phyloP scores from a whole-genome alignment of 2,329 filamentous ascomycete species.

The Cladorrhinum sp. region DNA sequence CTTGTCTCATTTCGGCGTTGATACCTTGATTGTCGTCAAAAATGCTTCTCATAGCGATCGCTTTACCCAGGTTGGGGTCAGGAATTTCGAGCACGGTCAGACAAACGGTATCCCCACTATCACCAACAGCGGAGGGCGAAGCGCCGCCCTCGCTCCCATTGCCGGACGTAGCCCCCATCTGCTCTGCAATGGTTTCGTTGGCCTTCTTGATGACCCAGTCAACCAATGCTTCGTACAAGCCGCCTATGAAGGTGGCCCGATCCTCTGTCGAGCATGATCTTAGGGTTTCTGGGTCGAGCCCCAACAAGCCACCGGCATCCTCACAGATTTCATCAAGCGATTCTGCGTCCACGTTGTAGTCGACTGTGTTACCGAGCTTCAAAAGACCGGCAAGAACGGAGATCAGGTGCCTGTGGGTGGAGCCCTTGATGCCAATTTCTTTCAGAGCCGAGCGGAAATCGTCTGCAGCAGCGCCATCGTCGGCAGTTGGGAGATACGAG shows the following conservation, averaged over 20 bases:
- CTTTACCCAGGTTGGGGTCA: slow-evolving; percentile 75
- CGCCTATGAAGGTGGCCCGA: slow-evolving; percentile 75
- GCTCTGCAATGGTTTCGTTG: slow-evolving; percentile 76
- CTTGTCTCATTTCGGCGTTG: slow-evolving; percentile 95
- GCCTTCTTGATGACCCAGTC: slow-evolving; percentile 92
- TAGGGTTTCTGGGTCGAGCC: slow-evolving; percentile 81
- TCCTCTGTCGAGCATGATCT: slow-evolving; percentile 81
- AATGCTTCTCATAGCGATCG: slow-evolving; percentile 80
- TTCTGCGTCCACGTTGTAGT: slow-evolving; percentile 81
- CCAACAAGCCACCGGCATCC: slow-evolving; percentile 82
- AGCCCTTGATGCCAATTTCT: slow-evolving; percentile 89
- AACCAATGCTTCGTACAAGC: slow-evolving; percentile 88
- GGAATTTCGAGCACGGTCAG: slow-evolving; percentile 88
- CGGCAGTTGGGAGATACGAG: slow-evolving; percentile 83
- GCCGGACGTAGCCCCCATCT: slow-evolving; percentile 69
- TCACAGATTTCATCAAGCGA: slow-evolving; percentile 82
- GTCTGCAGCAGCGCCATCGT: slow-evolving; percentile 88
- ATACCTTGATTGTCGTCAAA: slow-evolving; percentile 94
- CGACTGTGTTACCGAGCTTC: slow-evolving; percentile 87
- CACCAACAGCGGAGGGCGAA: slow-evolving; percentile 67
- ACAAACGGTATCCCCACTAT: slow-evolving; percentile 78
- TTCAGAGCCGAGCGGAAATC: slow-evolving; percentile 87
- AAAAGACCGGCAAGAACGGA: slow-evolving; percentile 81
- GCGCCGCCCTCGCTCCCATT: slow-evolving; percentile 57
- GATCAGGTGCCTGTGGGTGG: slow-evolving; percentile 76